phyloP scores from a whole-genome alignment of 2,329 filamentous ascomycete species.

The Dissoconium aciculare region DNA sequence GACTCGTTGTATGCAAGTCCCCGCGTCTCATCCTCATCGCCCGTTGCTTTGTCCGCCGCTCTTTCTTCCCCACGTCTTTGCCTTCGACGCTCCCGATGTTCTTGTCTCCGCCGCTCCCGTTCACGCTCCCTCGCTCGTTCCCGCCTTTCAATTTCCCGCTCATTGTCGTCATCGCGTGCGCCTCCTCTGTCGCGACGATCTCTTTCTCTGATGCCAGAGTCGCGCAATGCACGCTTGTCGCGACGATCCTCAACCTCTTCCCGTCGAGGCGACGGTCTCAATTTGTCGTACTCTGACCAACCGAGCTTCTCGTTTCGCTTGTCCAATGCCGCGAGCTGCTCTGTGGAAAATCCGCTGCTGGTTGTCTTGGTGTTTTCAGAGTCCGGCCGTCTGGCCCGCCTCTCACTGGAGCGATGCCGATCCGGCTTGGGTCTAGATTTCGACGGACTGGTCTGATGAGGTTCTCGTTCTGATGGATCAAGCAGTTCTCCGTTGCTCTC shows the following conservation, averaged over 20 bases:
- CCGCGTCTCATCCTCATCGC: slow-evolving; percentile 17
- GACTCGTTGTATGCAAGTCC: slow-evolving; percentile 14
- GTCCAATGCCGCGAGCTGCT: slow-evolving; percentile 52
- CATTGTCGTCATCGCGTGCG: slow-evolving; percentile 17
- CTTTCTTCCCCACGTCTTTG: slow-evolving; percentile 30
- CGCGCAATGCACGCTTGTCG: slow-evolving; percentile 20
- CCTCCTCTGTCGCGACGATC: neutral
- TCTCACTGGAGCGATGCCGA: neutral
- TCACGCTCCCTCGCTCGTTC: slow-evolving; percentile 11
- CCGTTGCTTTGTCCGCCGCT: slow-evolving; percentile 15
- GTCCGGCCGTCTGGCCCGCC: slow-evolving; percentile 6
- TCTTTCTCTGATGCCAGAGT: slow-evolving; percentile 10
- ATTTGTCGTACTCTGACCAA: slow-evolving; percentile 26
- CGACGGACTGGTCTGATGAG: slow-evolving; percentile 7
- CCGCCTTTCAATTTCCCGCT: slow-evolving; percentile 8
- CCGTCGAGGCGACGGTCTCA: slow-evolving; percentile 34
- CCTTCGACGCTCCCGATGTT: slow-evolving; percentile 25
- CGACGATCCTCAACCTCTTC: slow-evolving; percentile 16
- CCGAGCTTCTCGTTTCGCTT: slow-evolving; percentile 43
- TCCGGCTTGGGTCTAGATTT: slow-evolving; percentile 7
- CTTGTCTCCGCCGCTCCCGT: slow-evolving; percentile 15
- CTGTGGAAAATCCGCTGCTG: slow-evolving; percentile 32
- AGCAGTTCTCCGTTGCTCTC: slow-evolving; percentile 23
- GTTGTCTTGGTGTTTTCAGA: slow-evolving; percentile 17
- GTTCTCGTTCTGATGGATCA: slow-evolving; percentile 3